These are phyloP conservation scores for Ustilago curta DNA, from an alignment of 1,284 basidiomycete genomes.

Conservation along the genomic window DNA sequence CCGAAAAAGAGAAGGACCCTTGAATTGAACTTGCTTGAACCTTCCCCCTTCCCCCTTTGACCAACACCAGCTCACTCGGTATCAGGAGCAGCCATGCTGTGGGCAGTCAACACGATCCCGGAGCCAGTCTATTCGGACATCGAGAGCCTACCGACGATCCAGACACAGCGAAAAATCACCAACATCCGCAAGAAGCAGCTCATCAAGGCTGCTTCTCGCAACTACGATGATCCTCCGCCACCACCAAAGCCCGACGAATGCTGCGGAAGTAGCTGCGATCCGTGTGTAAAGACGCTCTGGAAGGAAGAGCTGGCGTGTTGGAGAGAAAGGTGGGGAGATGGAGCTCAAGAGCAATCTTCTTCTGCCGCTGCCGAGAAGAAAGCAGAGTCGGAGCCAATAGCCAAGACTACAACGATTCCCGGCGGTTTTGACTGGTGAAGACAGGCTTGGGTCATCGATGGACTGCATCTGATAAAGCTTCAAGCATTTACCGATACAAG, in stretches of 20 bases:
- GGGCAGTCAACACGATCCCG: conserved; percentile 28
- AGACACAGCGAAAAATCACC: conserved; percentile 44
- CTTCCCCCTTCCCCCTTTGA: neutral
- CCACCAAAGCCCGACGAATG: conserved; percentile 56
- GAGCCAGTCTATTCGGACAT: conserved; percentile 46
- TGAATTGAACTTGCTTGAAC: neutral
- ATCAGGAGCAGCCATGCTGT: conserved; percentile 14
- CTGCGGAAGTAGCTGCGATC: conserved; percentile 54
- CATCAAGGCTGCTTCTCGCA: conserved; percentile 45
- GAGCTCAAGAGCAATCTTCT: conserved; percentile 13
- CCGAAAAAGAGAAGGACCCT: neutral
- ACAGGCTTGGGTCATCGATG: neutral
- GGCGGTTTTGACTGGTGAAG: conserved; percentile 43
- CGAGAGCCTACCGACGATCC: conserved; percentile 30
- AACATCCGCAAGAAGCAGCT: conserved; percentile 56
- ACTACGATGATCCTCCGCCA: conserved; percentile 50
- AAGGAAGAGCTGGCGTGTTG: conserved; percentile 53
- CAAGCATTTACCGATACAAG: too few species aligned
- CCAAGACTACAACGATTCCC: conserved; percentile 23
- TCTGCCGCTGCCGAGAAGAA: neutral
- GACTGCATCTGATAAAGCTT: too few species aligned
- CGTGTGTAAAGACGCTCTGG: conserved; percentile 60
- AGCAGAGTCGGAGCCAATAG: neutral
- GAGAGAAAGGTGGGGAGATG: conserved; percentile 49
- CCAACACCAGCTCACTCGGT: neutral